A percentile compares a stretch with the other conserved stretches of the same genome.
Evolutionary conservation across 129 eudicot genomes (phyloP).

Genomic region (Kitagawia praeruptora): DNA sequence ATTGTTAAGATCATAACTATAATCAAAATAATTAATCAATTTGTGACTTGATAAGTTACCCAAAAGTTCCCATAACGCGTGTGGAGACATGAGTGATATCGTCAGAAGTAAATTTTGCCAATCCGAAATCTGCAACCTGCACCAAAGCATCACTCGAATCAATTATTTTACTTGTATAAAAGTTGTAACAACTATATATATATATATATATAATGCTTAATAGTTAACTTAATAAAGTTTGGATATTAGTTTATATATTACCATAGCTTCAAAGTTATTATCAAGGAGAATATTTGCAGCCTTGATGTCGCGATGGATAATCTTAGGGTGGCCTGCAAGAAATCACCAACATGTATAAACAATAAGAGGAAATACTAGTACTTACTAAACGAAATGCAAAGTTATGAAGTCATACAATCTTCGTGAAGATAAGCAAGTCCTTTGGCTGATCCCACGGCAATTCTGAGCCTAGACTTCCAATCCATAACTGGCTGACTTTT

Average conservation of each 20-base stretch:
- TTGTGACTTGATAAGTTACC: conserved; percentile 17
- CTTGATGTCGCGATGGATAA: conserved; percentile 63
- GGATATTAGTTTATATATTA: neutral
- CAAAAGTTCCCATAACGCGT: conserved; percentile 72
- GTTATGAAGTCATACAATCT: conserved; percentile 48
- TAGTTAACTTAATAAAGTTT: neutral
- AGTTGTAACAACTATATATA: neutral
- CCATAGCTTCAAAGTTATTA: conserved; percentile 54
- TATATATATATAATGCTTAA: neutral
- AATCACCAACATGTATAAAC: neutral
- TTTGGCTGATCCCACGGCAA: conserved; percentile 88
- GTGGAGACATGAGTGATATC: conserved; percentile 56
- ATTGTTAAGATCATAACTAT: neutral
- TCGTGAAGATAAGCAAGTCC: conserved; percentile 94
- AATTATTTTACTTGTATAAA: neutral
- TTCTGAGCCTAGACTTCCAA: conserved; percentile 62
- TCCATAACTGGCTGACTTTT: conserved; percentile 58
- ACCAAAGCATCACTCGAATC: neutral
- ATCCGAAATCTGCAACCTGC: conserved; percentile 63
- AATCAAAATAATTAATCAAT: neutral
- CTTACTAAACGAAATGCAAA: neutral
- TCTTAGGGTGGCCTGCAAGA: conserved; percentile 43
- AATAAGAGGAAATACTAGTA: neutral
- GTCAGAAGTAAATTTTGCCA: conserved; percentile 54
- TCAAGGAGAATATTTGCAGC: conserved; percentile 52